Evolutionary conservation across 2,329 filamentous ascomycete genomes (phyloP).

Genomic region (Aspergillus aculeatus): DNA sequence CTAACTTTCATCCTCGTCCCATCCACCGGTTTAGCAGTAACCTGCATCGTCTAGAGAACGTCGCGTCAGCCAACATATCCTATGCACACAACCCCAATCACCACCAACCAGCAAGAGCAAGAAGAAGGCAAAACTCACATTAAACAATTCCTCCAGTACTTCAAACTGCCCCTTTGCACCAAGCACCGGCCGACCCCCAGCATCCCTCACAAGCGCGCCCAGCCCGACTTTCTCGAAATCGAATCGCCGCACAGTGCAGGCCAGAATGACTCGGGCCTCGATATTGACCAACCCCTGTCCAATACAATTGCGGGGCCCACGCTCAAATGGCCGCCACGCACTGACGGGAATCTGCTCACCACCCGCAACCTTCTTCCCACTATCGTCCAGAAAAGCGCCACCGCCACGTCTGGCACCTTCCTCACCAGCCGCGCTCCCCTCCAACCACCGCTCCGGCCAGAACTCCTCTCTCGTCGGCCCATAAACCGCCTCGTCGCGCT

Average conservation of each 20-base stretch:
- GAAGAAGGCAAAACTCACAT: constrained; percentile 8
- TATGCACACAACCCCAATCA: no score
- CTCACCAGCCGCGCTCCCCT: background rate
- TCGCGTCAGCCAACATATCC: no score
- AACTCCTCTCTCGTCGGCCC: constrained; percentile 26
- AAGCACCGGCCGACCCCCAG: background rate
- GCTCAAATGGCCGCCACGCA: constrained; percentile 52
- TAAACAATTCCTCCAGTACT: constrained; percentile 12
- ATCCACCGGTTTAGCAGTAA: constrained; percentile 15
- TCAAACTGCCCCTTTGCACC: constrained; percentile 10
- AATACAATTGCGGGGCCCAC: constrained; percentile 50
- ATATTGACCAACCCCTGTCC: constrained; percentile 52
- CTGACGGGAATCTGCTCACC: constrained; percentile 31
- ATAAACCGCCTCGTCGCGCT: constrained; percentile 20
- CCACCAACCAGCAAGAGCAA: background rate
- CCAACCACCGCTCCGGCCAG: constrained; percentile 39
- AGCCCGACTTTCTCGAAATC: constrained; percentile 20
- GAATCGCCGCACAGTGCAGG: constrained; percentile 16
- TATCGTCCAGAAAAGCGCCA: background rate
- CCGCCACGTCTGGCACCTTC: background rate
- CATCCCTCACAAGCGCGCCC: constrained; percentile 7
- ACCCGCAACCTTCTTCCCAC: background rate
- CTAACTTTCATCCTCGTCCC: constrained; percentile 3
- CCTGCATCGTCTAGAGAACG: constrained; percentile 12
- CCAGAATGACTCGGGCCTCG: constrained; percentile 31